These are phyloP conservation scores for Epichloe sibirici DNA, from an alignment of 2,329 filamentous ascomycete species.

Conservation along the genomic window DNA sequence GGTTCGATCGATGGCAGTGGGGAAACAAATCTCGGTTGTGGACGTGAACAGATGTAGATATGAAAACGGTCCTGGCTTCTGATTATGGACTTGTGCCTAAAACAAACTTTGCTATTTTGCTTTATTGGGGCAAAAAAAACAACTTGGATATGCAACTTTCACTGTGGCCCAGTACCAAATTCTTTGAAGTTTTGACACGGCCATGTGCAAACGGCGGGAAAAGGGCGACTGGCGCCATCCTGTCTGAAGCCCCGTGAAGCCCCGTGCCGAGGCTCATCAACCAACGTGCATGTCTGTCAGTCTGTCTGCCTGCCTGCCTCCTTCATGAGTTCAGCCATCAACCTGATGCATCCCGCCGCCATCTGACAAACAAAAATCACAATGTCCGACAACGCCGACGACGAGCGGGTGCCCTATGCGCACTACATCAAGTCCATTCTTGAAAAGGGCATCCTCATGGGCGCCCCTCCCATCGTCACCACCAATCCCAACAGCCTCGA, in stretches of 20 bases:
- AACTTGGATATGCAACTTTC: too few relatives aligned
- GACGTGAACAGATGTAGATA: too few relatives aligned
- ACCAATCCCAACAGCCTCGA: slow-evolving; percentile 47
- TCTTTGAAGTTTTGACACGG: too few relatives aligned
- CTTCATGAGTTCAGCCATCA: not conserved
- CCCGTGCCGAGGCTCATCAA: not conserved
- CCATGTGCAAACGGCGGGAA: too few relatives aligned
- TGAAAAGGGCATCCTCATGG: slow-evolving; percentile 35
- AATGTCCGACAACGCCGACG: slow-evolving; percentile 9
- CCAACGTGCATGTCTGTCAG: too few relatives aligned
- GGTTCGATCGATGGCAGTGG: not conserved
- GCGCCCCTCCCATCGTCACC: slow-evolving; percentile 37
- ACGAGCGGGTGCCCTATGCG: slow-evolving; percentile 21
- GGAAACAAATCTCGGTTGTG: too few relatives aligned
- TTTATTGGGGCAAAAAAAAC: too few relatives aligned
- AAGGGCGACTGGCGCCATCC: not conserved
- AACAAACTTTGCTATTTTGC: too few relatives aligned
- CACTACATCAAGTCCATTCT: slow-evolving; percentile 38
- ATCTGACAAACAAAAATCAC: slow-evolving; percentile 2
- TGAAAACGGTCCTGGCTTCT: too few relatives aligned
- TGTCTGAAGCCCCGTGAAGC: not conserved
- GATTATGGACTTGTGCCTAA: too few relatives aligned
- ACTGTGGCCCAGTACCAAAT: too few relatives aligned
- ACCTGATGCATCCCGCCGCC: not conserved
- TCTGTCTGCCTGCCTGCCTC: too few relatives aligned